phyloP scores from a whole-genome alignment of 176 grass and related monocot genomes.

The Eleusine indica region DNA sequence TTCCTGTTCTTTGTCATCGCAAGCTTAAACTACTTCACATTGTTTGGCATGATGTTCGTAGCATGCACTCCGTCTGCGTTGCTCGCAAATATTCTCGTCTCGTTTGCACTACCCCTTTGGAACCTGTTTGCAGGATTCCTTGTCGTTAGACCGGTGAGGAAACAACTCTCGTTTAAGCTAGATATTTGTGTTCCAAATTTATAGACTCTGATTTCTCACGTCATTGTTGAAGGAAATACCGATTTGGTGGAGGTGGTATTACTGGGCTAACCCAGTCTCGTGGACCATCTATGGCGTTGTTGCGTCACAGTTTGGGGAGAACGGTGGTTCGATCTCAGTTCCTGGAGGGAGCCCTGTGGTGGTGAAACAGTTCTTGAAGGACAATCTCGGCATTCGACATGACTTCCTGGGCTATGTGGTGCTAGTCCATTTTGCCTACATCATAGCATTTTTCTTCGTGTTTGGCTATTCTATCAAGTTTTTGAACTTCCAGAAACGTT shows the following conservation, averaged over 20 bases:
- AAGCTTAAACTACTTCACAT: slow-evolving; percentile 77
- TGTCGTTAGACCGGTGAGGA: slow-evolving; percentile 62
- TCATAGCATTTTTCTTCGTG: slow-evolving; percentile 63
- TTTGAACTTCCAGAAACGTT: slow-evolving; percentile 89
- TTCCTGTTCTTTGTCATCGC: slow-evolving; percentile 77
- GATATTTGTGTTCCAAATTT: neutral
- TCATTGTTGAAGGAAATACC: slow-evolving; percentile 55
- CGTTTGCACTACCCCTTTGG: slow-evolving; percentile 72
- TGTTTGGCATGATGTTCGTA: slow-evolving; percentile 84
- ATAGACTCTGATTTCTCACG: neutral
- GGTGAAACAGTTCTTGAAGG: slow-evolving; percentile 56
- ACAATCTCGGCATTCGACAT: slow-evolving; percentile 52
- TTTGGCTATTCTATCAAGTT: slow-evolving; percentile 83
- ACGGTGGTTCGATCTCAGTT: slow-evolving; percentile 10
- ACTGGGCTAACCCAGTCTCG: slow-evolving; percentile 79
- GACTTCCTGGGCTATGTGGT: slow-evolving; percentile 67
- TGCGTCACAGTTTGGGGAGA: slow-evolving; percentile 66
- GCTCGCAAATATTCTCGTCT: slow-evolving; percentile 58
- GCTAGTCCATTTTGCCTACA: slow-evolving; percentile 61
- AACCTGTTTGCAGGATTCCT: slow-evolving; percentile 85
- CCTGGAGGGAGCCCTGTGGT: slow-evolving; percentile 26
- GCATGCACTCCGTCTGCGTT: slow-evolving; percentile 62
- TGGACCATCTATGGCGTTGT: slow-evolving; percentile 83
- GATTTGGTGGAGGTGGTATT: slow-evolving; percentile 97
- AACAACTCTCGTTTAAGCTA: neutral